Percentiles rank a stretch among this genome's conserved stretches.
These are phyloP conservation scores for Globisporangium iwayamae DNA, from an alignment of 352 stramenopile species.

Conservation along the genomic window DNA sequence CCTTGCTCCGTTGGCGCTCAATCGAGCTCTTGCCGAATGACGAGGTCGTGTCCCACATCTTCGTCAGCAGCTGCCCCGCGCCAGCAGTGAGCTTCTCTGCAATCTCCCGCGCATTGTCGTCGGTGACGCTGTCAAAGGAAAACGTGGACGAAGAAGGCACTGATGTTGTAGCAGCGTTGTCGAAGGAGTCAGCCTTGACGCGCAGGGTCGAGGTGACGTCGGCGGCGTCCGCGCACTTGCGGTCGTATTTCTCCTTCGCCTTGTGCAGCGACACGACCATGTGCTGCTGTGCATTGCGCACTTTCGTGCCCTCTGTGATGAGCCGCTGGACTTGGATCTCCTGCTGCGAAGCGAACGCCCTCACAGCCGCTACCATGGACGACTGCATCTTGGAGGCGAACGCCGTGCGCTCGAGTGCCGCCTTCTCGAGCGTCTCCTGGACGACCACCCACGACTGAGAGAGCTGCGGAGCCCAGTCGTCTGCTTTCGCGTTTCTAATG, in stretches of 20 bases:
- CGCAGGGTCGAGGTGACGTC: slow-evolving; percentile 40
- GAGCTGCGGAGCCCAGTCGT: slow-evolving; percentile 73
- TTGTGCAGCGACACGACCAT: slow-evolving; percentile 59
- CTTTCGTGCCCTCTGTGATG: slow-evolving; percentile 69
- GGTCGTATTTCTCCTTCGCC: slow-evolving; percentile 77
- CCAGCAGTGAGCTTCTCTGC: slow-evolving; percentile 57
- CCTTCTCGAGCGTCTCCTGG: slow-evolving; percentile 45
- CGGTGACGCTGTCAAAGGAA: background rate
- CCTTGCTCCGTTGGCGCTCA: slow-evolving; percentile 59
- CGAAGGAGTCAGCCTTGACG: slow-evolving; percentile 23
- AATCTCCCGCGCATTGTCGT: slow-evolving; percentile 43
- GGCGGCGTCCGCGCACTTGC: slow-evolving; percentile 60
- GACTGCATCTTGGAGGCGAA: slow-evolving; percentile 65
- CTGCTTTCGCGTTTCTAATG: slow-evolving; percentile 41
- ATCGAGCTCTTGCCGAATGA: slow-evolving; percentile 60
- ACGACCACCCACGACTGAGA: slow-evolving; percentile 52
- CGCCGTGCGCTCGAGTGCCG: slow-evolving; percentile 50
- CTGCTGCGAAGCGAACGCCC: slow-evolving; percentile 69
- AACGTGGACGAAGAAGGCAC: slow-evolving; percentile 11
- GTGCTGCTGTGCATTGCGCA: slow-evolving; percentile 60
- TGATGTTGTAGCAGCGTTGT: slow-evolving; percentile 7
- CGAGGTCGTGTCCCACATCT: slow-evolving; percentile 79
- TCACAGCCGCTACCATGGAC: slow-evolving; percentile 48
- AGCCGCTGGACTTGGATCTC: slow-evolving; percentile 75
- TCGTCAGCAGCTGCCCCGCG: slow-evolving; percentile 66